phyloP scores from a whole-genome alignment of 495 filamentous ascomycete species.

The Viridothelium virens region DNA sequence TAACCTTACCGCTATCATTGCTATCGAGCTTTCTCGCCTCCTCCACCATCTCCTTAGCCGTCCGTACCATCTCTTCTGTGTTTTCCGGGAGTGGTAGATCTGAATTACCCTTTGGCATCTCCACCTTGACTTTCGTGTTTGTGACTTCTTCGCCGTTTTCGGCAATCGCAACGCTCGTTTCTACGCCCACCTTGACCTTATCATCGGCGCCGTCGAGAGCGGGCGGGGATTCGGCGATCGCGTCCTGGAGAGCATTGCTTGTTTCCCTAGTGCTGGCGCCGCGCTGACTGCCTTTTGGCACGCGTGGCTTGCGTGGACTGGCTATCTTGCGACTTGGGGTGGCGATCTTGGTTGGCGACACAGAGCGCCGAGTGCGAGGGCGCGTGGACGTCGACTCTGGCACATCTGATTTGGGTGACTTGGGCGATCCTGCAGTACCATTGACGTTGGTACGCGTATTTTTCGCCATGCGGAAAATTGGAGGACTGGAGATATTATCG shows the following conservation, averaged over 20 bases:
- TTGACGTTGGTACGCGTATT: conserved; percentile 6
- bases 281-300: conserved; percentile 48
- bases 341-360: conserved; percentile 50
- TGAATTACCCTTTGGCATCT: conserved; percentile 57
- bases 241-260: conserved; percentile 13
- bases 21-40: conserved; percentile 58
- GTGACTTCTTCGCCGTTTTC: conserved; percentile 56
- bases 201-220: conserved; percentile 39
- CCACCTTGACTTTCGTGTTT: conserved; percentile 70
- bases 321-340: conserved; percentile 43
- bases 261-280: conserved; percentile 33
- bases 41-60: conserved; percentile 84
- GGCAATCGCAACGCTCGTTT: conserved; percentile 46
- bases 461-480: conserved; percentile 32
- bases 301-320: conserved; percentile 68
- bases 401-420: conserved; percentile 28
- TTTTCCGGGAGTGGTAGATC: conserved; percentile 66
- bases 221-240: conserved; percentile 12
- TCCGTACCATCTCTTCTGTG: conserved; percentile 69
- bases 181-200: conserved; percentile 56
- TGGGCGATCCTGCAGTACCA: neutral
- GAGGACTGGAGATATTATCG: conserved; percentile 34
- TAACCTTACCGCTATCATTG: conserved; percentile 53
- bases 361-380: conserved; percentile 45
- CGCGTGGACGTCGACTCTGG: conserved; percentile 41